These are phyloP conservation scores for Epichloe scottii DNA, from an alignment of 2,329 filamentous ascomycete species.

Conservation along the genomic window DNA sequence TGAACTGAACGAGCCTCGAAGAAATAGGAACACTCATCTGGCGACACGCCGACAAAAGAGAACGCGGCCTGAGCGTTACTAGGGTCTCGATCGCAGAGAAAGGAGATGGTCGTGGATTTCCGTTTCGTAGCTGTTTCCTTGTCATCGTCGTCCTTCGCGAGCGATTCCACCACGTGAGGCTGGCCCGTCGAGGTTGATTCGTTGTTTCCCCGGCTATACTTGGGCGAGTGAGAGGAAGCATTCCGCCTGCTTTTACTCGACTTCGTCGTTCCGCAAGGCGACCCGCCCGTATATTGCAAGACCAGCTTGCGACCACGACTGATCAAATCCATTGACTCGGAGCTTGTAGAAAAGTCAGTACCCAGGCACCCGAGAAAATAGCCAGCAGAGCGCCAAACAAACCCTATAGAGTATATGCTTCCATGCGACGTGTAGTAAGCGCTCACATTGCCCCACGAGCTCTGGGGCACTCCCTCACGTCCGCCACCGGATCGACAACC, in stretches of 20 bases:
- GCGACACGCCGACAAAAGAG: slow-evolving; percentile 71
- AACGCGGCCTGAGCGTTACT: slow-evolving; percentile 53
- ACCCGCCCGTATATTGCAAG: slow-evolving; percentile 65
- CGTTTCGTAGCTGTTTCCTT: slow-evolving; percentile 24
- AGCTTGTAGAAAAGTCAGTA: slow-evolving; percentile 12
- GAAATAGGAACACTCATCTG: slow-evolving; percentile 88
- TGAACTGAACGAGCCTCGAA: slow-evolving; percentile 83
- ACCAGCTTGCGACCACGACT: slow-evolving; percentile 63
- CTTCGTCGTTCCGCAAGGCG: slow-evolving; percentile 47
- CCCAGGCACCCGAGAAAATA: background rate
- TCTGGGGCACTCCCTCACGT: slow-evolving; percentile 50
- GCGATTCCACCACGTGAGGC: slow-evolving; percentile 11
- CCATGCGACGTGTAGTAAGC: slow-evolving; percentile 59
- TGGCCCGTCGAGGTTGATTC: background rate
- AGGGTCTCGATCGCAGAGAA: slow-evolving; percentile 81
- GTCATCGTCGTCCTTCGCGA: slow-evolving; percentile 19
- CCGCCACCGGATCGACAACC: slow-evolving; percentile 53
- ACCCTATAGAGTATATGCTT: slow-evolving; percentile 65
- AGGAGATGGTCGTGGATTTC: slow-evolving; percentile 81
- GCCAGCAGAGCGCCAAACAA: slow-evolving; percentile 19
- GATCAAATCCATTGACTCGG: slow-evolving; percentile 37
- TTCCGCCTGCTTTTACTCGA: slow-evolving; percentile 16
- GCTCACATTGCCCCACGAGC: slow-evolving; percentile 59
- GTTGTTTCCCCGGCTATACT: background rate
- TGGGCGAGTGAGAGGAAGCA: background rate